These are phyloP conservation scores for Solanum megistacrolobum DNA, from an alignment of 257 asterid species.

Conservation along the genomic window DNA sequence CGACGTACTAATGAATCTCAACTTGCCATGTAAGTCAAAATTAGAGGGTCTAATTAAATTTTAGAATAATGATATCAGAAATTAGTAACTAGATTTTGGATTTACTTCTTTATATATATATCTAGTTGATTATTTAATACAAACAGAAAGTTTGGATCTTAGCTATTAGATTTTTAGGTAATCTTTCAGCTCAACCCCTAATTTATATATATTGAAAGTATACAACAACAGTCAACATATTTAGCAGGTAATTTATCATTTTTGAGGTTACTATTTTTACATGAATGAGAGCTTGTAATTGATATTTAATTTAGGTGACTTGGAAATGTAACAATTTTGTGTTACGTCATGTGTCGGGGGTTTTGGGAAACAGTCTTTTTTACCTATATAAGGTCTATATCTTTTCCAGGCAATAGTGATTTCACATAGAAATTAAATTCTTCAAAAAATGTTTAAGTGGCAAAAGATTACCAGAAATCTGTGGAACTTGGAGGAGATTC, in stretches of 20 bases:
- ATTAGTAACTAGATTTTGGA: neutral
- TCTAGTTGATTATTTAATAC: neutral
- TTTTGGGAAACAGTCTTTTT: neutral
- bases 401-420: no score
- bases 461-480: constrained; percentile 30
- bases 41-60: neutral
- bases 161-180: neutral
- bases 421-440: neutral
- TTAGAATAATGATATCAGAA: neutral
- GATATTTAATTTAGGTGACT: neutral
- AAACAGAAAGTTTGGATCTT: neutral
- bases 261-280: neutral
- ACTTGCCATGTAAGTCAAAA: neutral
- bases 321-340: neutral
- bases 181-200: neutral
- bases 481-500: constrained; percentile 43
- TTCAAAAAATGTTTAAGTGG: neutral
- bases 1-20: neutral
- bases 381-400: neutral
- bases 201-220: neutral
- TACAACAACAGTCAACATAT: neutral
- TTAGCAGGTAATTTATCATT: neutral
- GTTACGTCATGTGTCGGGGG: neutral
- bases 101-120: neutral
- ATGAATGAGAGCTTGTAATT: neutral